phyloP scores from a whole-genome alignment of 163 green algal species.

The Volvox carteri region DNA sequence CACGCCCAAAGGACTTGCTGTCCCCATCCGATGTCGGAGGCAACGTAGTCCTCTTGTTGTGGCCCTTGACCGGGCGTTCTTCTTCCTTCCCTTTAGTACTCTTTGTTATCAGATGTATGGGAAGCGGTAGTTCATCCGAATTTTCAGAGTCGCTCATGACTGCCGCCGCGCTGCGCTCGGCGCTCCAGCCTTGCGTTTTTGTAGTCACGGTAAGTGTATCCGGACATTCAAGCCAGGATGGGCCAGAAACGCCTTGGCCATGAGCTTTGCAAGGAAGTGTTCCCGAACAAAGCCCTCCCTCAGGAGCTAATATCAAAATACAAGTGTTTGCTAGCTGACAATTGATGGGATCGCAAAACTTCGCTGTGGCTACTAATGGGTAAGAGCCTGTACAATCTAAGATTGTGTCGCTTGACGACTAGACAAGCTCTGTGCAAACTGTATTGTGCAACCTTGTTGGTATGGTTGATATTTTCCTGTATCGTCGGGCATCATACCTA shows the following conservation, averaged over 20 bases:
- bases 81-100: background rate
- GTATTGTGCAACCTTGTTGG: no score
- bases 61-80: background rate
- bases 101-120: background rate
- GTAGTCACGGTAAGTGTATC: background rate
- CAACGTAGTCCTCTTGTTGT: background rate
- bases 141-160: background rate
- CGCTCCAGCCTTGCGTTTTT: background rate
- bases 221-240: background rate
- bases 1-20: background rate
- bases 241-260: background rate
- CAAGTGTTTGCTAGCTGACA: no score
- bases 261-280: background rate
- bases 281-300: background rate
- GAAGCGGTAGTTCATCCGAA: background rate
- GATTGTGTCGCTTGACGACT: no score
- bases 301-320: background rate
- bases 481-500: no score
- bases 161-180: background rate
- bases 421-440: no score
- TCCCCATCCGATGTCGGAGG: conserved; percentile 5
- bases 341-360: no score
- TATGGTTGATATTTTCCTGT: no score
- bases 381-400: no score
- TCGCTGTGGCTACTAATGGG: no score